Base-by-base conservation (phyloP, 2,329 filamentous ascomycete genomes). In the Ophiostoma perfectum region DNA sequence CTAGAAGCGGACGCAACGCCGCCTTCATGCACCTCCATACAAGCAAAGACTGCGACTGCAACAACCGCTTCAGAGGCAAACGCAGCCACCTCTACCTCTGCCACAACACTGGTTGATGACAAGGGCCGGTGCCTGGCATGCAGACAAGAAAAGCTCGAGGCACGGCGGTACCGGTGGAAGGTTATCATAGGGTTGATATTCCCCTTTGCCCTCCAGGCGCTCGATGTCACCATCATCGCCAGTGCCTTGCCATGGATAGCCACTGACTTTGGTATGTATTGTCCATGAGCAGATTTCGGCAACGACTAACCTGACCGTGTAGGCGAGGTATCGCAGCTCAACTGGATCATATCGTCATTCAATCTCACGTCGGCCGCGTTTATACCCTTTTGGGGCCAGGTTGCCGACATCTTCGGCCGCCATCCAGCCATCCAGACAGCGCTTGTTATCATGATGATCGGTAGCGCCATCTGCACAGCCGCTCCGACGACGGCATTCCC, bases 261-360 rank as follows among this genome's bases (percentile, higher is more conserved):
- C 3, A 80, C 82, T 0, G 85, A 90, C 73, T 90, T 90, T 75
- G 76, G 85, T 87, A 11, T 27, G 27, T 27, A 27, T 27, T 27
- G 27, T 27, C 27, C 27, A 27, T 27, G 27, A 27, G 27, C 27
- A 27, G 27, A 27, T 27, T 27, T 2, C 27, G 27, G 27, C 36
- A n/a, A n/a, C 70, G 70, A 38, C 64, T 8, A 6, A 16, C 16
- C 66, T 49, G 39, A 63, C 55, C 3, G 45, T 41, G 12, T 68
- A 83, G 82, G 81, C 70, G 75, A 86, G 73, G 74, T 86, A 4
- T 80, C 83, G 18, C 83, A 88, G 72, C 80, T 89, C 2, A 90
- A 88, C 73, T 90, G 87, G 87, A 88, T 91, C 73, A 84, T 90
- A 18, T 88, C 88, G 0, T 81, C 87, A 6, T 91, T 90, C 76